phyloP scores from a whole-genome alignment of 228 moss, liverwort and hornwort species.

The Sphagnum fallax region DNA sequence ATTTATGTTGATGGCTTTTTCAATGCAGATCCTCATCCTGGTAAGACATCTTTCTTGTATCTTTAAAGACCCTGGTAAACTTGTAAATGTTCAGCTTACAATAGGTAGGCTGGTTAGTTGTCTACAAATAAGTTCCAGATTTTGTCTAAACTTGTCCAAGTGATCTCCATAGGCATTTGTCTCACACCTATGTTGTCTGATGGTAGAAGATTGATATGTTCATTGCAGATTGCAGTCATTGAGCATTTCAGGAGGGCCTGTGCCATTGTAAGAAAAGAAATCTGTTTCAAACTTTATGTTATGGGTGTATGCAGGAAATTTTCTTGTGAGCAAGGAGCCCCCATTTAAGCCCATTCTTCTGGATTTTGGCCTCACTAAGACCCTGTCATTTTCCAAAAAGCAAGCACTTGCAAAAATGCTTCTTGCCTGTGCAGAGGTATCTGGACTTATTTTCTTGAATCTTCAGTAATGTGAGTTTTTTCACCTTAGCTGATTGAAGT shows the following conservation, averaged over 20 bases:
- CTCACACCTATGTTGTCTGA: too few species aligned
- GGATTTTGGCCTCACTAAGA: slow-evolving; percentile 94
- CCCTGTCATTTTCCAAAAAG: slow-evolving; percentile 82
- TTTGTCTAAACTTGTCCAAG: too few species aligned
- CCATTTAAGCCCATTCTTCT: slow-evolving; percentile 83
- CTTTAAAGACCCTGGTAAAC: background rate
- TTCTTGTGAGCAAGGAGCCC: slow-evolving; percentile 75
- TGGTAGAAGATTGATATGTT: background rate
- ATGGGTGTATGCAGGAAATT: slow-evolving; percentile 55
- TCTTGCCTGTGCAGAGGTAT: slow-evolving; percentile 94
- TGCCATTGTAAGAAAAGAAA: background rate
- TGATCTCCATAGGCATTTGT: too few species aligned
- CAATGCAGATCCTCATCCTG: slow-evolving; percentile 99
- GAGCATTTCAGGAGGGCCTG: background rate
- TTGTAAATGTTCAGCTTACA: background rate
- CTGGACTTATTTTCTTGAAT: too few species aligned
- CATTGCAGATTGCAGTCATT: background rate
- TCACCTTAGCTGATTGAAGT: too few species aligned
- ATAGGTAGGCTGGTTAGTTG: background rate
- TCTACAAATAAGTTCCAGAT: background rate
- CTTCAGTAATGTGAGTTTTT: too few species aligned
- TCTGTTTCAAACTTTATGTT: background rate
- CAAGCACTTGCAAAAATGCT: slow-evolving; percentile 96
- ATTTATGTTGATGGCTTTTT: slow-evolving; percentile 97
- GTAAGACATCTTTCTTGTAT: slow-evolving; percentile 14